Conservation (phyloP, 495 filamentous ascomycete species). For the Podospora conica region DNA sequence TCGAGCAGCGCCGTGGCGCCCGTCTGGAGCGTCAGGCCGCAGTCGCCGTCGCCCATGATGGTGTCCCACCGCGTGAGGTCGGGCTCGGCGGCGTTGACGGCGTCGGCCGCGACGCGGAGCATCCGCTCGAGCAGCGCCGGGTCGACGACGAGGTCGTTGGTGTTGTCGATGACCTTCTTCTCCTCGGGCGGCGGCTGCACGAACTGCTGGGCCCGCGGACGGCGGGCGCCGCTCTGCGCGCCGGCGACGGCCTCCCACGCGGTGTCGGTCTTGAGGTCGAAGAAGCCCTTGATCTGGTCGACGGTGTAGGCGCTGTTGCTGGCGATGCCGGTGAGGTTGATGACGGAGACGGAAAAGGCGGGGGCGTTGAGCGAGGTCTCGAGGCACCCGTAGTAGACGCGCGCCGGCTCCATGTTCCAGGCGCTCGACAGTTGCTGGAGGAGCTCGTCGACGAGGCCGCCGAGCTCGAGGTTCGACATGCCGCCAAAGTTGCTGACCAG, state of each 20-base stretch:
- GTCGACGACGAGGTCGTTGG: slow-evolving; percentile 39
- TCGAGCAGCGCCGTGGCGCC: slow-evolving; percentile 38
- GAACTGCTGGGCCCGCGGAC: slow-evolving; percentile 36
- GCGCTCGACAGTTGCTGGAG: slow-evolving; percentile 41
- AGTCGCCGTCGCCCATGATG: slow-evolving; percentile 61
- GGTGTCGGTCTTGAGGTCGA: slow-evolving; percentile 50
- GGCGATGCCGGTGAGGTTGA: slow-evolving; percentile 49
- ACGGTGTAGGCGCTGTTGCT: slow-evolving; percentile 36
- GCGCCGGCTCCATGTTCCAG: slow-evolving; percentile 39
- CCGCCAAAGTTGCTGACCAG: slow-evolving; percentile 60
- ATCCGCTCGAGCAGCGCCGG: slow-evolving; percentile 42
- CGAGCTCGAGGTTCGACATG: slow-evolving; percentile 55
- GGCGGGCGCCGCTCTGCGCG: slow-evolving; percentile 26
- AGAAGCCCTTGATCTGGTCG: slow-evolving; percentile 46
- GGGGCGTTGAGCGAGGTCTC: slow-evolving; percentile 59
- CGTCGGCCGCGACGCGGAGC: slow-evolving; percentile 45
- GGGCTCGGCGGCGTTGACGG: slow-evolving; percentile 49
- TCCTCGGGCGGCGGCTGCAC: slow-evolving; percentile 33
- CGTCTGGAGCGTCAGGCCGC: slow-evolving; percentile 53
- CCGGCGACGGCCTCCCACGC: slow-evolving; percentile 44
- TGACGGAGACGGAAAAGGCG: slow-evolving; percentile 54
- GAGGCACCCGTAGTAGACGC: slow-evolving; percentile 42
- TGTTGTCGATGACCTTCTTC: slow-evolving; percentile 29
- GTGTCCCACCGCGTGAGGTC: slow-evolving; percentile 57
- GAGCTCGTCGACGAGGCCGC: slow-evolving; percentile 49